Base-by-base conservation (phyloP, 73 alveolate genomes). In the Diophrys sp. region DNA sequence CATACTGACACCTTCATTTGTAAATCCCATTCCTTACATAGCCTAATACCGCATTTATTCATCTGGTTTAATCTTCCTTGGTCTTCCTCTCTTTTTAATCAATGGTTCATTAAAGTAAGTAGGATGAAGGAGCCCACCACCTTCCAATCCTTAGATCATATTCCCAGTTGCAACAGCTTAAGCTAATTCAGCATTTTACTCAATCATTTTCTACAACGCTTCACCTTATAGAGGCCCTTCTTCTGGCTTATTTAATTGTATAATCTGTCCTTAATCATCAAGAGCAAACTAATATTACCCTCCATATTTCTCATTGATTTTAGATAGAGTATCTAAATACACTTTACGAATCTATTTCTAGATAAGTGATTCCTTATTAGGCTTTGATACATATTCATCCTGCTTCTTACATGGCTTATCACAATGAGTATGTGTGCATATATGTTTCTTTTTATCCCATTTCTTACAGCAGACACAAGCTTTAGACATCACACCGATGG, bases 381-480 rank as follows among this genome's bases (percentile, higher is more conserved):
- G 83, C 44, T 81, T 81, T 14, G 56, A 57, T 29, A n/a, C 34
- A 2, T 14, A n/a, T n/a, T 83, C 91, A 28, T 68, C 82, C 72
- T 79, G 73, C 74, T 77, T 78, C 29, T 68, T 70, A 53, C 93
- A 85, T 1, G 93, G 93, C 29, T 85, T 85, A 11, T 54, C 82
- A 33, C 94, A 87, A 56, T 27, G 74, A 44, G 74, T 74, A 56
- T 87, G 94, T 30, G 85, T 26, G 54, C 94, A 87, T 70, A 56
- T 25, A 56, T 87, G 94, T 76, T 87, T 87, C 75, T 87, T 87
- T 73, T 75, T 80, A 44, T 74, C 80, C 89, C 90, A 87, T 69
- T 78, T 78, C 68, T 67, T 55, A 44, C 94, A 87, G 71, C 94
- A 87, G 2, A 80, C 34, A 57, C 94, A 87, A 0, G 94, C 89